Conservation (phyloP, 495 filamentous ascomycete species). For the Pyronema omphalodes region DNA sequence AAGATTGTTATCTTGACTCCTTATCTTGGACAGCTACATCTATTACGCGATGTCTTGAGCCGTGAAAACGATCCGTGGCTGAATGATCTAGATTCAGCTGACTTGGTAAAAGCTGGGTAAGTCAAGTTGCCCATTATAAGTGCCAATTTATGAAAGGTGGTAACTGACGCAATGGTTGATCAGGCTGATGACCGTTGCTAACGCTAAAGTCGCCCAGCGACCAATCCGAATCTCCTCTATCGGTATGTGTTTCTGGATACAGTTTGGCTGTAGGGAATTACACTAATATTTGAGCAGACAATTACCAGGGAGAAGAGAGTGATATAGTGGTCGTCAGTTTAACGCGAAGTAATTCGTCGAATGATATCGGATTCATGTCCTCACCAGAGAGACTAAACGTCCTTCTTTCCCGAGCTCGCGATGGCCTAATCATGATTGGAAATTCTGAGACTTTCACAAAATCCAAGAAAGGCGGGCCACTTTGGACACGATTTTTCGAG, state of each 20-base stretch:
- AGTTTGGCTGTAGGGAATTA: not conserved
- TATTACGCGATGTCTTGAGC: constrained; percentile 36
- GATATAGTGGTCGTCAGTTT: constrained; percentile 52
- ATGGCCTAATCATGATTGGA: constrained; percentile 52
- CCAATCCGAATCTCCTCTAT: constrained; percentile 40
- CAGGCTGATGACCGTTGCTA: constrained; percentile 39
- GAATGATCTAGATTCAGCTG: constrained; percentile 51
- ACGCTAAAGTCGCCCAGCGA: constrained; percentile 33
- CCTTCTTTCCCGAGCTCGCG: constrained; percentile 48
- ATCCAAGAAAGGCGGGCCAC: constrained; percentile 38
- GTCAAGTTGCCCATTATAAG: not conserved
- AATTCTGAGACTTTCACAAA: constrained; percentile 48
- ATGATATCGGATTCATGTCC: constrained; percentile 60
- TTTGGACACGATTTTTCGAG: constrained; percentile 43
- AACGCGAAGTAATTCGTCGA: constrained; percentile 43
- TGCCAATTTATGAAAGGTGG: not conserved
- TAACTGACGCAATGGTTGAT: constrained; percentile 29
- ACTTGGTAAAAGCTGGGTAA: constrained; percentile 22
- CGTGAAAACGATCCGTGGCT: constrained; percentile 36
- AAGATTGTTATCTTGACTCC: constrained; percentile 55
- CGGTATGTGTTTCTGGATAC: constrained; percentile 36
- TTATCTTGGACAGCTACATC: constrained; percentile 49
- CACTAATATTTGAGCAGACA: constrained; percentile 31
- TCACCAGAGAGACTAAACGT: constrained; percentile 54
- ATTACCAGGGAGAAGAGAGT: constrained; percentile 67